Conservation (phyloP, 768 basidiomycete genomes). For the Filobasidium wieringae region DNA sequence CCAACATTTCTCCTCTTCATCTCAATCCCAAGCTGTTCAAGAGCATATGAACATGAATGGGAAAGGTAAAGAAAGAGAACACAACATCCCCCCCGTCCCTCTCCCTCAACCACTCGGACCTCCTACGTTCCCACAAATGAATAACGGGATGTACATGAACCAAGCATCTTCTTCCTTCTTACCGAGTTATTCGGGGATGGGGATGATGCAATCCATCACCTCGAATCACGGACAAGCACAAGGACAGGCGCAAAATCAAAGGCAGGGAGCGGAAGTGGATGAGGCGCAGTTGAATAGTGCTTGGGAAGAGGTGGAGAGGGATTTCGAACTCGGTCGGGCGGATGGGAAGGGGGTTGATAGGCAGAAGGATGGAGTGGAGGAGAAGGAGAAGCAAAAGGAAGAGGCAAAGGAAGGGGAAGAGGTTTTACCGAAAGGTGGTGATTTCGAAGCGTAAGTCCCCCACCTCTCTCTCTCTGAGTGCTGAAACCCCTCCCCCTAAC, state of each 20-base stretch:
- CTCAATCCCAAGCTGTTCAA: too few relatives aligned
- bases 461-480: neutral
- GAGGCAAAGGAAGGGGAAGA: conserved; percentile 5
- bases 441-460: conserved; percentile 52
- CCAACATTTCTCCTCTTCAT: neutral
- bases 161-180: too few relatives aligned
- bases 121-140: neutral
- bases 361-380: conserved; percentile 10
- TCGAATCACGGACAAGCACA: neutral
- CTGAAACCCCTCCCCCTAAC: neutral
- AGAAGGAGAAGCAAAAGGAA: conserved; percentile 20
- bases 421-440: conserved; percentile 37
- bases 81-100: neutral
- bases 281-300: neutral
- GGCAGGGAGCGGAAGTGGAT: neutral
- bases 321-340: neutral
- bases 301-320: conserved; percentile 1
- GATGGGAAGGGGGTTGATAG: neutral
- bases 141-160: too few relatives aligned
- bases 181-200: too few relatives aligned
- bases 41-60: too few relatives aligned
- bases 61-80: too few relatives aligned
- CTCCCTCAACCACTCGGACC: neutral
- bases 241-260: neutral
- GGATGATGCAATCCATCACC: neutral